Base-by-base conservation (phyloP, 2,329 filamentous ascomycete genomes). In the Neofusicoccum parvum region DNA sequence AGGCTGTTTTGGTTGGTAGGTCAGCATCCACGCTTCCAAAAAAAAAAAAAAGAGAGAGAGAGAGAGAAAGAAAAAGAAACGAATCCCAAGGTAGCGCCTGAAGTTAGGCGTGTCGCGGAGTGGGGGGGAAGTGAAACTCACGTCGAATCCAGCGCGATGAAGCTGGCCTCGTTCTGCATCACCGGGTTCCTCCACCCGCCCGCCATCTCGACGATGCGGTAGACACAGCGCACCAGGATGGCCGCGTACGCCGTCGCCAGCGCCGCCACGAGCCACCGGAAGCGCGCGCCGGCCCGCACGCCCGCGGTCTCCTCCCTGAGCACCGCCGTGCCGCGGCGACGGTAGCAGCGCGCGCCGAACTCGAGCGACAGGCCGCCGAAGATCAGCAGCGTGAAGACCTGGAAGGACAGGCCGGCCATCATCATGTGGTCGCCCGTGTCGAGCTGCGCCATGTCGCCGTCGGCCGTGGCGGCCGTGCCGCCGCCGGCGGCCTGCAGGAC, bases 401-500 rank as follows among this genome's bases (percentile, higher is more conserved):
- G 86, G 68, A 85, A 82, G 3, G 81, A 79, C 45, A 88, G 82
- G 70, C 86, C 86, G 0, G 85, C 81, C 62, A 88, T 82, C 76
- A 87, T 87, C 65, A 88, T 80, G 67, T 86, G 75, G 62, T 84
- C 83, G 5, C 86, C 85, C 5, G 34, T 20, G 32, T 41, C 14
- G 5, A 58, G 43, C 1, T 79, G 71, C 43, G 83, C 74, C 10
- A 80, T 74, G 20, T 81, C 71, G 1, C 73, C 71, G 12, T 80
- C 76, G 1, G 83, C 83, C 0, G 82, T 81, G 0, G 86, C 85
- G 2, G 87, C 85, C 50, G 87, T 78, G 60, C 82, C 86, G 66
- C 87, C 87, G 10, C 86, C 86, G 7, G 80, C 80, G 5, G 84
- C 85, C 72, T 89, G 87, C 5, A 88, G 75, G 15, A 86, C 68